Percentiles rank a stretch among this genome's conserved stretches.
Evolutionary conservation across 208 protist species (phyloP).

Genomic region (Trypanosoma lewisi): DNA sequence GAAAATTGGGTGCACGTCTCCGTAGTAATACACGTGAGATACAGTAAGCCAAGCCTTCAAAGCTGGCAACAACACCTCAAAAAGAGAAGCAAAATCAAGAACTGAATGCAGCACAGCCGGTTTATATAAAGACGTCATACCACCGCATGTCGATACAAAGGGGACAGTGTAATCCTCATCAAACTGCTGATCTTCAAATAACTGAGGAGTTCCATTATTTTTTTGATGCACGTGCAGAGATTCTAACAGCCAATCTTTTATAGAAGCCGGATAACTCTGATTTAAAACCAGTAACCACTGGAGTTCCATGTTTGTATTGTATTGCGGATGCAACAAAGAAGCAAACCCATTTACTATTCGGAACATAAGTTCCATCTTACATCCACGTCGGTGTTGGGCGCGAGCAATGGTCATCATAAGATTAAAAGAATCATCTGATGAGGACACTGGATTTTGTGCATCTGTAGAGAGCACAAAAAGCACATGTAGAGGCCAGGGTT

Average conservation of each 20-base stretch:
- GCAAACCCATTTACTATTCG: conserved; percentile 22
- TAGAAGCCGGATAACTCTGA: background rate
- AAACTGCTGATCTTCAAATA: background rate
- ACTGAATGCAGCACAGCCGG: conserved; percentile 24
- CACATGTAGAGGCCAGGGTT: conserved; percentile 15
- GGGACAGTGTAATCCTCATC: background rate
- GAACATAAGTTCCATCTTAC: conserved; percentile 17
- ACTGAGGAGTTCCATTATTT: background rate
- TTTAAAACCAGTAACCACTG: conserved; percentile 22
- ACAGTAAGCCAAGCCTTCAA: conserved; percentile 22
- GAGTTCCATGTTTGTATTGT: background rate
- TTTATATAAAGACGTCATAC: background rate
- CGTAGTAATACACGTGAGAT: conserved; percentile 26
- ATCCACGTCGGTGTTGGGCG: conserved; percentile 15
- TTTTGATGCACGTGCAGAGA: conserved; percentile 11
- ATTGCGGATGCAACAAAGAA: conserved; percentile 17
- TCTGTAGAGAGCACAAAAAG: conserved; percentile 13
- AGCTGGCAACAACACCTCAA: conserved; percentile 25
- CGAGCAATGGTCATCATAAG: conserved; percentile 23
- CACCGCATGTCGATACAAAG: background rate
- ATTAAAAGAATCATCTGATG: conserved; percentile 17
- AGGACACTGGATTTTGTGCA: background rate
- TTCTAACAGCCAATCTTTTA: conserved; percentile 22
- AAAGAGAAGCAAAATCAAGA: conserved; percentile 33
- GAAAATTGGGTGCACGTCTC: conserved; percentile 21